These are phyloP conservation scores for Russula vinacea DNA, from an alignment of 768 basidiomycete species.

Conservation along the genomic window DNA sequence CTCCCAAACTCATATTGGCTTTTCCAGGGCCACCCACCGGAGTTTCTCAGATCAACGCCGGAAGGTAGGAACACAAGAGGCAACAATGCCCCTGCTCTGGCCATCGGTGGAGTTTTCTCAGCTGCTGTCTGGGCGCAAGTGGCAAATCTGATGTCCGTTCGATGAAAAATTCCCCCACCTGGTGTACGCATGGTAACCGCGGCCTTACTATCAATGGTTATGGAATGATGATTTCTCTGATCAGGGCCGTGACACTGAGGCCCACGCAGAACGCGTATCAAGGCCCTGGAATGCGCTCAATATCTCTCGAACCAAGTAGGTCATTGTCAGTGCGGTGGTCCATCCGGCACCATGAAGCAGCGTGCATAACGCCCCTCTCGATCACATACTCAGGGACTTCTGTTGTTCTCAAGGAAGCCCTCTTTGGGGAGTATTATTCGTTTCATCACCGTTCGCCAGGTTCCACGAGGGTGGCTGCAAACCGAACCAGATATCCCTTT, in stretches of 20 bases:
- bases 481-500: slow-evolving; percentile 16
- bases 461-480: slow-evolving; percentile 7
- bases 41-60: slow-evolving; percentile 10
- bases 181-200: background rate
- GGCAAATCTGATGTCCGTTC: background rate
- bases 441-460: slow-evolving; percentile 4
- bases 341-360: background rate
- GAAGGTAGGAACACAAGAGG: background rate
- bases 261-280: slow-evolving; percentile 1
- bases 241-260: slow-evolving; percentile 2
- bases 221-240: background rate
- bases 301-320: background rate
- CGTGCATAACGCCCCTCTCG: background rate
- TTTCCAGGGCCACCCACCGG: slow-evolving; percentile 1
- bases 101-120: background rate
- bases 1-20: background rate
- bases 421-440: background rate
- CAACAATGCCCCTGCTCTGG: background rate
- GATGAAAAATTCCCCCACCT: background rate
- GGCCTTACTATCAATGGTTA: slow-evolving; percentile 16
- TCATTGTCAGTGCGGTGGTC: slow-evolving; percentile 2
- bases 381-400: slow-evolving; percentile 4
- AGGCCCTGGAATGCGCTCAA: slow-evolving; percentile 1
- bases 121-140: slow-evolving; percentile 5
- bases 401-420: slow-evolving; percentile 2